A percentile compares a stretch with the other conserved stretches of the same genome.
These are phyloP conservation scores for Tetrahymena elliotti DNA, from an alignment of 73 alveolate species.

Conservation along the genomic window DNA sequence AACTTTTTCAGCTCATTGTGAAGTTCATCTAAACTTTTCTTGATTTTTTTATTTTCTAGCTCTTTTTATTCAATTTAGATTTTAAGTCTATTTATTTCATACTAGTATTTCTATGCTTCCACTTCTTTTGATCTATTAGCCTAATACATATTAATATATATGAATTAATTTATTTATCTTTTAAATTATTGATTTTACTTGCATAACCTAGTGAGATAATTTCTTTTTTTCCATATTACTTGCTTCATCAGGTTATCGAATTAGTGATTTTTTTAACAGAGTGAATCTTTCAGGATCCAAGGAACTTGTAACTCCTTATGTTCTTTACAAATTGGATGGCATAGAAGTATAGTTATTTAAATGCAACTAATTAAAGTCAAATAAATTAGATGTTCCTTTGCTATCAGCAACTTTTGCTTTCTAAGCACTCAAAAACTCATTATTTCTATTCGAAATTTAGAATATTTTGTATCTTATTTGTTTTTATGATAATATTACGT, in stretches of 20 bases:
- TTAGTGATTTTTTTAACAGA: background rate
- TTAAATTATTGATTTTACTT: background rate
- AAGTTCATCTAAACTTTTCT: background rate
- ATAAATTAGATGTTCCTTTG: background rate
- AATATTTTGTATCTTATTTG: no score
- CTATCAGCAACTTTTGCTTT: background rate
- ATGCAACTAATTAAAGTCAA: background rate
- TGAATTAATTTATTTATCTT: background rate
- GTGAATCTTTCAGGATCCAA: background rate
- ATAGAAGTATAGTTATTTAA: background rate
- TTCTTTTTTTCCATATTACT: background rate
- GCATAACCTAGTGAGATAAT: background rate
- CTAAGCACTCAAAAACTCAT: background rate
- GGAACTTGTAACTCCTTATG: background rate
- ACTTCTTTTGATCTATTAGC: slow-evolving; percentile 8
- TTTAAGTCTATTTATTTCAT: slow-evolving; percentile 15
- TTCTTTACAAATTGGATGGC: background rate
- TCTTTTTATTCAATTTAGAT: slow-evolving; percentile 28
- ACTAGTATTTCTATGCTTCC: slow-evolving; percentile 5
- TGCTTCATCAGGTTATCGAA: background rate
- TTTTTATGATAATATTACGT: background rate
- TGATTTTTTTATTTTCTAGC: slow-evolving; percentile 28
- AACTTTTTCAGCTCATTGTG: slow-evolving; percentile 7
- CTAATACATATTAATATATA: background rate
- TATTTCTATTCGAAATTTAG: background rate